Evolutionary conservation across 1,139 yeast species (phyloP).

Genomic region (Blastobotrys capitulatus): DNA sequence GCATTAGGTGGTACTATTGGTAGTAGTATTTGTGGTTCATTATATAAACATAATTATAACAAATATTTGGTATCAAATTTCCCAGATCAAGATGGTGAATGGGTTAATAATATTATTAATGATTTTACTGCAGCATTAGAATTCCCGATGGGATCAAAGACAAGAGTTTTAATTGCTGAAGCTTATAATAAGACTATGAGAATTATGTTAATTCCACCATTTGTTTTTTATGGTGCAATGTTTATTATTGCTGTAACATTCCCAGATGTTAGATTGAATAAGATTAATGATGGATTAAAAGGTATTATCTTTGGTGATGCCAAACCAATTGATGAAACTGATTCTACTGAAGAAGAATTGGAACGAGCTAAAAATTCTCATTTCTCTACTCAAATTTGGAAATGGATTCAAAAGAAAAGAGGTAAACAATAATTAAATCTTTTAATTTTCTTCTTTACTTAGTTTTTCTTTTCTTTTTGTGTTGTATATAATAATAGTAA

Average conservation of each 20-base stretch:
- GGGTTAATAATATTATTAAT: constrained; percentile 12
- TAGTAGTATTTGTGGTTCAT: constrained; percentile 16
- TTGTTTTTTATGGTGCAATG: constrained; percentile 13
- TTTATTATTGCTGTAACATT: constrained; percentile 10
- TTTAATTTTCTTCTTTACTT: too few species aligned
- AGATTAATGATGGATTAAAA: constrained; percentile 6
- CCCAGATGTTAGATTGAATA: constrained; percentile 10
- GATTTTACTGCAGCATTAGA: constrained; percentile 13
- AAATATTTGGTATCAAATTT: constrained; percentile 11
- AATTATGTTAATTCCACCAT: constrained; percentile 14
- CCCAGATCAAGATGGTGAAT: constrained; percentile 9
- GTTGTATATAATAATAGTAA: too few species aligned
- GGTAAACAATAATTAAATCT: background rate
- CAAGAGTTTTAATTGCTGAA: constrained; percentile 12
- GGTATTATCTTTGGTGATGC: constrained; percentile 6
- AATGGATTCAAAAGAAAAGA: background rate
- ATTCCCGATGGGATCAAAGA: constrained; percentile 12
- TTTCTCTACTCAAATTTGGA: background rate
- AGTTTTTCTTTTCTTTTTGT: too few species aligned
- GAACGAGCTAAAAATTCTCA: background rate
- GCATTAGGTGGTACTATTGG: constrained; percentile 19
- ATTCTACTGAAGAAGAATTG: background rate
- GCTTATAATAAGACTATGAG: constrained; percentile 14
- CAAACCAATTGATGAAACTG: background rate
- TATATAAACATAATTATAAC: constrained; percentile 15